Evolutionary conservation across 768 basidiomycete species (phyloP), one percentile per base, ranked within the genome.

Genomic region (Amanita phalloides): DNA sequence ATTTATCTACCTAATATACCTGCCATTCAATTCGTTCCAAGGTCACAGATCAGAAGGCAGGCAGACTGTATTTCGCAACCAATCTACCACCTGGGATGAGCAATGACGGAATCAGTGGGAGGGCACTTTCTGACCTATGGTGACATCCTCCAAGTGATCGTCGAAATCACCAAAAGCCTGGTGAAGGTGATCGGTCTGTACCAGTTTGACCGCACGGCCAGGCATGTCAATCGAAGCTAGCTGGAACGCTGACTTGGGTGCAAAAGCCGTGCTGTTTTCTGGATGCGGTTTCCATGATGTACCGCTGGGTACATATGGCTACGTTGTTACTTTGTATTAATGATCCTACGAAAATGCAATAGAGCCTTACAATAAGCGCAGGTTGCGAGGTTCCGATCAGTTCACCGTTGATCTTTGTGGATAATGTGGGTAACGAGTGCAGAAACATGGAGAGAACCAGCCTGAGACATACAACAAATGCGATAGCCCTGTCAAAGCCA

Each of bases 141-240:
- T 76, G 45, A 82, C 81, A 63, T 88, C 81, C 65, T 88, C 88
- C 43, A 90, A 64, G 66, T 90, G 84, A 57, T 90, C 88, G 53
- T 90, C 88, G 55, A 90, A 90, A 62, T 90, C 88, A 3, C 81
- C 83, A 53, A 90, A 81, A 44, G 73, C 69, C 53, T 72, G 66
- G 52, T 84, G 81, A 48, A 72, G 63, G n/a, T 67, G 68, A 38
- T 68, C 61, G 41, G 80, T 73, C 36, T 68, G 71, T 13, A 84
- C 78, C 1, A 79, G 66, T 3, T 63, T 57, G 11, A 78, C 61
- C 1, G 82, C 79, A 9, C 69, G 71, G 4, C 61, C 55, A 0
- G 82, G 79, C 3, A 75, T 58, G 32, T 70, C 68, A 0, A 71
- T 55, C 11, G 74, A 70, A 2, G 66, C 62, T 37, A 89, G 64